Percentiles rank a stretch among this genome's conserved stretches.
phyloP scores from a whole-genome alignment of 2,329 filamentous ascomycete genomes.

The Calonectria naviculata region DNA sequence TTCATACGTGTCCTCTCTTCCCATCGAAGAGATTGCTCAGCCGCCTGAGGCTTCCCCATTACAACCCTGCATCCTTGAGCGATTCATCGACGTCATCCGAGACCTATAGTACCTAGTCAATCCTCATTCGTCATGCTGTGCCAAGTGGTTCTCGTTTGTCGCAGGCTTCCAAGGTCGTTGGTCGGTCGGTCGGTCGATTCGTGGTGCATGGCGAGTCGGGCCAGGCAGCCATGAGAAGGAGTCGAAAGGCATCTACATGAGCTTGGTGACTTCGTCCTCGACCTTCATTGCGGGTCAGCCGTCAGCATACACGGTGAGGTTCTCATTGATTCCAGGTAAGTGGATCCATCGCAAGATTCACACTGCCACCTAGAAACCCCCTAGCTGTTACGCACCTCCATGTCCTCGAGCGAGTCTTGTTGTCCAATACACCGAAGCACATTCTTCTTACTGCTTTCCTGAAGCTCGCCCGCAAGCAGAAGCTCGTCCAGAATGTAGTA shows the following conservation, averaged over 20 bases:
- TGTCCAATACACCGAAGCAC: constrained; percentile 95
- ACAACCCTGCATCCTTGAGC: constrained; percentile 44
- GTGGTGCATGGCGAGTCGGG: constrained; percentile 25
- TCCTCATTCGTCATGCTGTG: constrained; percentile 30
- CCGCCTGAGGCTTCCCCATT: constrained; percentile 42
- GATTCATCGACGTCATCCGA: constrained; percentile 38
- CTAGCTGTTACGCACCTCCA: constrained; percentile 82
- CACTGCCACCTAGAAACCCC: constrained; percentile 30
- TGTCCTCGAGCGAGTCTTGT: constrained; percentile 97
- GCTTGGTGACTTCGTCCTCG: constrained; percentile 90
- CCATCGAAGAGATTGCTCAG: constrained; percentile 48
- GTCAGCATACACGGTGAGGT: constrained; percentile 43
- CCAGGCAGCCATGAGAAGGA: constrained; percentile 31
- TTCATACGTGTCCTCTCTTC: constrained; percentile 46
- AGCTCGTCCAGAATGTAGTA: constrained; percentile 99
- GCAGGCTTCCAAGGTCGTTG: constrained; percentile 19
- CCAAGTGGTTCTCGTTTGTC: constrained; percentile 19
- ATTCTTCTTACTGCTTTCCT: constrained; percentile 99
- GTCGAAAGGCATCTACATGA: constrained; percentile 71
- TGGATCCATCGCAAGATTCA: constrained; percentile 29
- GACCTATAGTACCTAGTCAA: constrained; percentile 46
- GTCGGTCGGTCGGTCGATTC: constrained; percentile 33
- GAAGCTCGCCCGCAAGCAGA: constrained; percentile 93
- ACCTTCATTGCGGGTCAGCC: constrained; percentile 65
- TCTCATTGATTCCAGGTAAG: constrained; percentile 25